Evolutionary conservation across 257 asterid genomes (phyloP).

Genomic region (Ophiorrhiza pumila): DNA sequence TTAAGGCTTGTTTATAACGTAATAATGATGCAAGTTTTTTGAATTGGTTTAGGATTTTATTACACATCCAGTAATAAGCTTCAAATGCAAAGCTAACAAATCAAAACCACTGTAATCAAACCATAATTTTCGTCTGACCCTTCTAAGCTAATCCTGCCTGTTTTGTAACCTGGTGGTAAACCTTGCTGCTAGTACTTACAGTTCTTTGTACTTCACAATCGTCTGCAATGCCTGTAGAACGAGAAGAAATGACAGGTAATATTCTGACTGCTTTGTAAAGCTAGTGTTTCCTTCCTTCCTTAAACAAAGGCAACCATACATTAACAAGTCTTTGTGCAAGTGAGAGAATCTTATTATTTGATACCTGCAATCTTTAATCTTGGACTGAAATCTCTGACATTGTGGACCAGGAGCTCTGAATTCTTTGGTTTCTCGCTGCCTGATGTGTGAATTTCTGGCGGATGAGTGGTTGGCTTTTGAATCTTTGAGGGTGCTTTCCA

Average conservation of each 20-base stretch:
- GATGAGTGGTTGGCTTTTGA: neutral
- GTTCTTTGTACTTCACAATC: conserved; percentile 15
- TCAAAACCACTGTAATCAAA: neutral
- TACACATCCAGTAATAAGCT: neutral
- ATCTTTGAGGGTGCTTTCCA: neutral
- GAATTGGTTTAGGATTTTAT: neutral
- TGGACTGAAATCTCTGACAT: conserved; percentile 16
- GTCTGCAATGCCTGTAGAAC: conserved; percentile 18
- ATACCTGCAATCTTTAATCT: conserved; percentile 30
- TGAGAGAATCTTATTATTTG: neutral
- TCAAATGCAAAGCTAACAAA: neutral
- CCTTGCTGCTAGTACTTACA: neutral
- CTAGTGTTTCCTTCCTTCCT: too few relatives aligned
- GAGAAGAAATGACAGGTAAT: neutral
- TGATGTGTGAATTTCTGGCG: neutral
- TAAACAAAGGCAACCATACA: too few relatives aligned
- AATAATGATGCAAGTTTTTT: too few relatives aligned
- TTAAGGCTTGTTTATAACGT: too few relatives aligned
- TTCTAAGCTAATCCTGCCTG: neutral
- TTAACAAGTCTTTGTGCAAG: too few relatives aligned
- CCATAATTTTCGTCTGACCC: neutral
- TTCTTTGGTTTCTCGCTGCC: conserved; percentile 7
- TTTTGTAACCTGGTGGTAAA: neutral
- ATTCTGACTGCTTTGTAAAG: too few relatives aligned
- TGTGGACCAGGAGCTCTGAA: conserved; percentile 13